phyloP scores from a whole-genome alignment of 176 grass and related monocot species.

The Oryza meyeriana region DNA sequence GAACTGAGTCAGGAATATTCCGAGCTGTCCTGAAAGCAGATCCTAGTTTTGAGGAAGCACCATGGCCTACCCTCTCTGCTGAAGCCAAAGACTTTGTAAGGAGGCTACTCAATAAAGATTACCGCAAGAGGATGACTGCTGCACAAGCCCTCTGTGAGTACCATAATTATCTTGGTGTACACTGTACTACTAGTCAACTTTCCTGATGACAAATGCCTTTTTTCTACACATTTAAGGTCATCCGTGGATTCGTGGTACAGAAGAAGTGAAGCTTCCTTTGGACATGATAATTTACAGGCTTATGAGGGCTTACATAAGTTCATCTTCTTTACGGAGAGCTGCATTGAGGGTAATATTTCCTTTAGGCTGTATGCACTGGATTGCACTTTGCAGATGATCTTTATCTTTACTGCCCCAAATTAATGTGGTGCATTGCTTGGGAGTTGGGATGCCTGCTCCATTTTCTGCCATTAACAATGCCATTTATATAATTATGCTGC shows the following conservation, averaged over 20 bases:
- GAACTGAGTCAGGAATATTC: slow-evolving; percentile 88
- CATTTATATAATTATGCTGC: not conserved
- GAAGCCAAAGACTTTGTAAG: slow-evolving; percentile 82
- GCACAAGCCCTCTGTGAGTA: slow-evolving; percentile 81
- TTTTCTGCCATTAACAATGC: not conserved
- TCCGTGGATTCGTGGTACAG: slow-evolving; percentile 55
- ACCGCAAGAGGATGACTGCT: slow-evolving; percentile 90
- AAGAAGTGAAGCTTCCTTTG: slow-evolving; percentile 51
- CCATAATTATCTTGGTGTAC: slow-evolving; percentile 6
- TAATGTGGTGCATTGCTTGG: not conserved
- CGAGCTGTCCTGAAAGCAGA: slow-evolving; percentile 83
- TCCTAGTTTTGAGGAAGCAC: slow-evolving; percentile 79
- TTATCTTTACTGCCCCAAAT: not conserved
- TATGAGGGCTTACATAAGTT: slow-evolving; percentile 65
- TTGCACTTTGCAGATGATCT: slow-evolving; percentile 3
- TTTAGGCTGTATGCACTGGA: slow-evolving; percentile 18
- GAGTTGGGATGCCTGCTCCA: not conserved
- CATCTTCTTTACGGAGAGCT: slow-evolving; percentile 63
- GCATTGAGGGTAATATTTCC: slow-evolving; percentile 59
- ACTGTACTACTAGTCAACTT: not conserved
- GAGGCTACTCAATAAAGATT: slow-evolving; percentile 86
- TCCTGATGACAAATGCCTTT: not conserved
- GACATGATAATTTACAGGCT: slow-evolving; percentile 73
- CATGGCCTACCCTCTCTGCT: slow-evolving; percentile 73
- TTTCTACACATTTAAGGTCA: slow-evolving; percentile 41